These are phyloP conservation scores for Esteya vermicola DNA, from an alignment of 2,329 filamentous ascomycete species.

Conservation along the genomic window DNA sequence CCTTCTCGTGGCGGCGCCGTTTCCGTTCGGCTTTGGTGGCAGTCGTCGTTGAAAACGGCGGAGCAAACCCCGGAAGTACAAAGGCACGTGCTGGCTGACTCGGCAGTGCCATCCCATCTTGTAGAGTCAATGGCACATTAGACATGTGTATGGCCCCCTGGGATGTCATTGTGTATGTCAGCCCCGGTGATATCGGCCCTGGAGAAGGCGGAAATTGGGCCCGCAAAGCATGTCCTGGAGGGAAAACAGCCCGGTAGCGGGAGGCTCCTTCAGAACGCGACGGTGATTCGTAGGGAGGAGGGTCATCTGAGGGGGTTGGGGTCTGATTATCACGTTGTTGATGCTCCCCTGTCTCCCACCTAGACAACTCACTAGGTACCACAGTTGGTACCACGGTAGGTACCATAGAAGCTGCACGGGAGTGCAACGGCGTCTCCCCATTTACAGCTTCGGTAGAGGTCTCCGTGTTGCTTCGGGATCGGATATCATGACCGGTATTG, in stretches of 20 bases:
- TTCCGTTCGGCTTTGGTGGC: constrained; percentile 32
- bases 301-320: constrained; percentile 11
- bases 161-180: constrained; percentile 47
- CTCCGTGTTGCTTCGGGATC: too few species aligned
- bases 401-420: too few species aligned
- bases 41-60: constrained; percentile 12
- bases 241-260: constrained; percentile 43
- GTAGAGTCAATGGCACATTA: constrained; percentile 40
- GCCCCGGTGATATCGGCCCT: constrained; percentile 45
- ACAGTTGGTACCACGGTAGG: too few species aligned
- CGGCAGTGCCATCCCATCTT: constrained; percentile 22
- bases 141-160: constrained; percentile 46
- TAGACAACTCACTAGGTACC: too few species aligned
- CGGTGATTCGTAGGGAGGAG: constrained; percentile 42
- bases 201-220: constrained; percentile 41
- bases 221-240: constrained; percentile 34
- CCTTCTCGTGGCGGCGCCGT: constrained; percentile 47
- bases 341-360: too few species aligned
- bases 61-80: constrained; percentile 14
- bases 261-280: constrained; percentile 23
- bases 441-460: too few species aligned
- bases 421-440: too few species aligned
- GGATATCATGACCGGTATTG: constrained; percentile 8
- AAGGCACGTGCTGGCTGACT: constrained; percentile 29
- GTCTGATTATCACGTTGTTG: neutral